Evolutionary conservation across 176 grass and related monocot genomes (phyloP), one percentile per base, ranked within the genome.

Genomic region (Carex littledalei): DNA sequence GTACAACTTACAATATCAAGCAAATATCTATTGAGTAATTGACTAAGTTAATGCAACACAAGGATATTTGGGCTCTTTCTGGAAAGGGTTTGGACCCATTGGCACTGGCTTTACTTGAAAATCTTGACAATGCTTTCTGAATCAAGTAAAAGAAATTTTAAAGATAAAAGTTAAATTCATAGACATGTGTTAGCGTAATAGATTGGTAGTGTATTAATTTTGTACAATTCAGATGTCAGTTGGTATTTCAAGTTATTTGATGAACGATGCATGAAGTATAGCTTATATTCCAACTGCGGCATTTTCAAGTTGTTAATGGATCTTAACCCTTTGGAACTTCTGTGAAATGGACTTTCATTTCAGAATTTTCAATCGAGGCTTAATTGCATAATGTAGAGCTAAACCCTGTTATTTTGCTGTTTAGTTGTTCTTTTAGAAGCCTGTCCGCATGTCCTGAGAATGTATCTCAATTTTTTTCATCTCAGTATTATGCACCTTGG

Each of bases 1-100:
- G 96, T 99, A 90, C 37, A 63, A 74, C 16, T 65, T 77, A 67
- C 12, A 63, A 31, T 65, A 50, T 65, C 35, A 82, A 82, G 37
- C 47, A 77, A 77, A 45, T 22, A 81, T 63, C 8, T 81, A 21
- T 81, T 26, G 60, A 64, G 55, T 64, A 81, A 62, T 43, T 15
- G 21, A 81, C 6, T 81, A 64, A 64, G 24, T 78, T 8, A 17
- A 57, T 56, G 21, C 12, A 26, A 7, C 13, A 34, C 50, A 77
- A 22, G 26, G 24, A 57, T 12, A 31, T 54, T 77, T 57, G 50
- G 7, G 12, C 50, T 4, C 24, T 29, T 78, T 55, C 35, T 32
- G 24, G 50, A 56, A 57, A 57, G 22, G 49, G 47, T 54, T 54
- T 3, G 31, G 20, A 76, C 54, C 72, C 72, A 54, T 76, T 76